Percentiles rank a stretch among this genome's conserved stretches.
Evolutionary conservation across 2,329 filamentous ascomycete genomes (phyloP).

Genomic region (Hymenoscyphus repandus): DNA sequence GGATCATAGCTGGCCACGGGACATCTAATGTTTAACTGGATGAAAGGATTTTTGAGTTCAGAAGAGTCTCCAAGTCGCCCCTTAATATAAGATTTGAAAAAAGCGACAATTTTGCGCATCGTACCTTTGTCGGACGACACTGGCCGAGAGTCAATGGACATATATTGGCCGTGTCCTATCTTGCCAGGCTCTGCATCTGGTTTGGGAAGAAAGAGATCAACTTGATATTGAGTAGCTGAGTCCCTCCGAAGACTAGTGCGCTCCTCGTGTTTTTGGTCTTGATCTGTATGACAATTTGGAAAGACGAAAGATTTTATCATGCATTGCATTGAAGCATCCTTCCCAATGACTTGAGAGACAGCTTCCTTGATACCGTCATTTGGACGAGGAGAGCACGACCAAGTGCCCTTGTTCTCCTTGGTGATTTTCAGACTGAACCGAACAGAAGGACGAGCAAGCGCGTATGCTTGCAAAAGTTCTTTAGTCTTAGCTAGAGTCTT

Average conservation of each 20-base stretch:
- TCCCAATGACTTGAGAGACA: slow-evolving; percentile 57
- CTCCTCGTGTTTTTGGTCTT: not conserved
- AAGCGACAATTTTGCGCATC: slow-evolving; percentile 51
- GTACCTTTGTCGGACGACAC: slow-evolving; percentile 50
- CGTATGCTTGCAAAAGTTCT: slow-evolving; percentile 57
- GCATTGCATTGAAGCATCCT: slow-evolving; percentile 50
- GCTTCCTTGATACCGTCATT: slow-evolving; percentile 50
- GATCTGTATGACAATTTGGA: slow-evolving; percentile 10
- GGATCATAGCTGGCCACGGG: slow-evolving; percentile 60
- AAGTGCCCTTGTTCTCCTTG: slow-evolving; percentile 46
- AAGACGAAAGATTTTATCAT: slow-evolving; percentile 31
- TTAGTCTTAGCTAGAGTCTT: slow-evolving; percentile 55
- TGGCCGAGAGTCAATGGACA: slow-evolving; percentile 66
- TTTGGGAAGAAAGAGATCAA: slow-evolving; percentile 56
- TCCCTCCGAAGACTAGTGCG: not conserved
- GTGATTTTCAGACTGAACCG: slow-evolving; percentile 56
- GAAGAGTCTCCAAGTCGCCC: slow-evolving; percentile 21
- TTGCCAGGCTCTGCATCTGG: slow-evolving; percentile 39
- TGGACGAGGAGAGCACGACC: slow-evolving; percentile 56
- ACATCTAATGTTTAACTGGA: slow-evolving; percentile 60
- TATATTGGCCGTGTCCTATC: slow-evolving; percentile 50
- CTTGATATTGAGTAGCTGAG: slow-evolving; percentile 32
- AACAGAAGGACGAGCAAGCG: slow-evolving; percentile 58
- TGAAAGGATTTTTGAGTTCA: slow-evolving; percentile 48
- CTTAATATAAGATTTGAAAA: slow-evolving; percentile 48